These are phyloP conservation scores for Calocybe cyanea DNA, from an alignment of 768 basidiomycete species.

Conservation along the genomic window DNA sequence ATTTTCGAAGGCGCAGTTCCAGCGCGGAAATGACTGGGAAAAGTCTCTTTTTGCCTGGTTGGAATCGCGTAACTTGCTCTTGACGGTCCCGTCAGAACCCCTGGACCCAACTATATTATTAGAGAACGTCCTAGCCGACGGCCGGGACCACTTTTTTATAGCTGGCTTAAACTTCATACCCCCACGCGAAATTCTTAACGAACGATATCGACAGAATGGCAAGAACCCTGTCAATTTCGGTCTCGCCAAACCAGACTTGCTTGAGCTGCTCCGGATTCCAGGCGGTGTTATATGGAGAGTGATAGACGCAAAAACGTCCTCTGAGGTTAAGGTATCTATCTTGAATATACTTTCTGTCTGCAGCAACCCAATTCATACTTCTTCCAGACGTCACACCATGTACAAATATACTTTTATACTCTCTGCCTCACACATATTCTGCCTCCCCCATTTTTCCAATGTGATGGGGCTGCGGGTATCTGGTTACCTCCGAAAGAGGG, in stretches of 20 bases:
- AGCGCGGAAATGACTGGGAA: conserved; percentile 47
- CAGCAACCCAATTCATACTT: neutral
- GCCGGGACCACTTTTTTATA: conserved; percentile 42
- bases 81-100: conserved; percentile 35
- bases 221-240: conserved; percentile 36
- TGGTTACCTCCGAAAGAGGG: conserved; percentile 44
- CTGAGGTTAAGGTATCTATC: conserved; percentile 37
- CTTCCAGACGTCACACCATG: conserved; percentile 43
- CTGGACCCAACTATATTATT: conserved; percentile 28
- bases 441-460: conserved; percentile 26
- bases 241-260: conserved; percentile 44
- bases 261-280: conserved; percentile 36
- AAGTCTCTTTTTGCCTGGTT: conserved; percentile 36
- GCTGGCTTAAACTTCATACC: conserved; percentile 40
- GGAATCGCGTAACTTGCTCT: conserved; percentile 34
- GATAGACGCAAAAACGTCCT: conserved; percentile 49
- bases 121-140: conserved; percentile 41
- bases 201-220: conserved; percentile 29
- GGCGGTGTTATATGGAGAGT: conserved; percentile 40
- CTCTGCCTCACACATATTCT: conserved; percentile 40
- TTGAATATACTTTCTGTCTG: neutral
- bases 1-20: conserved; percentile 29
- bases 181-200: conserved; percentile 29
- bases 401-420: conserved; percentile 50
- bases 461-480: conserved; percentile 34